These are phyloP conservation scores for Fraxinus sp. DNA, from an alignment of 305 asterid species.

Conservation along the genomic window DNA sequence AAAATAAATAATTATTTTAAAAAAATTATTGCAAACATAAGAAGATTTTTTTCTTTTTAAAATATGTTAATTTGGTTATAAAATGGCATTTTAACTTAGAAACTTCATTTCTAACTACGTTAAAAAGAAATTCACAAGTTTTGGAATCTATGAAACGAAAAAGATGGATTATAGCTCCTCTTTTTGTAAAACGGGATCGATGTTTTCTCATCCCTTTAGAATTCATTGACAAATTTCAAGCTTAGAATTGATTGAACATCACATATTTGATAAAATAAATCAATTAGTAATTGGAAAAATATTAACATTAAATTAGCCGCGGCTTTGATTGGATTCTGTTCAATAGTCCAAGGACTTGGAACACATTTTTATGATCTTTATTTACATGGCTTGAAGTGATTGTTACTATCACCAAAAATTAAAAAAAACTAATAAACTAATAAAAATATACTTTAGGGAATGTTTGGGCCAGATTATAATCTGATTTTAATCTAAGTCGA, in stretches of 20 bases:
- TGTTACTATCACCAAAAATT: background rate
- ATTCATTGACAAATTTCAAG: background rate
- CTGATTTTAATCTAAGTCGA: too few relatives aligned
- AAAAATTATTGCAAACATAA: background rate
- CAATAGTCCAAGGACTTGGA: background rate
- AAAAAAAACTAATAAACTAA: too few relatives aligned
- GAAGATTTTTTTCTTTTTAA: background rate
- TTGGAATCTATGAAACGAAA: background rate
- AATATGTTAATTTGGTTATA: too few relatives aligned
- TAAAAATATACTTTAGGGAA: too few relatives aligned
- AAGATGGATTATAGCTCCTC: background rate
- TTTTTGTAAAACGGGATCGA: background rate
- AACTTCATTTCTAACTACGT: too few relatives aligned
- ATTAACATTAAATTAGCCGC: too few relatives aligned
- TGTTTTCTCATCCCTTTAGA: background rate
- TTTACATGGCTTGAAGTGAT: background rate
- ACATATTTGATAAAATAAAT: too few relatives aligned
- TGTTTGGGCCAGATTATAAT: too few relatives aligned
- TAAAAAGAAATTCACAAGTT: too few relatives aligned
- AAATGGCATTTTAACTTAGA: too few relatives aligned
- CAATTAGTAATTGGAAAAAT: too few relatives aligned
- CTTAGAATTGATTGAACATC: background rate
- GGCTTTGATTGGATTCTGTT: background rate
- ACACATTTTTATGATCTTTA: background rate
- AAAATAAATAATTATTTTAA: too few relatives aligned